These are phyloP conservation scores for Arctium minus DNA, from an alignment of 129 eudicot genomes.

Conservation along the genomic window DNA sequence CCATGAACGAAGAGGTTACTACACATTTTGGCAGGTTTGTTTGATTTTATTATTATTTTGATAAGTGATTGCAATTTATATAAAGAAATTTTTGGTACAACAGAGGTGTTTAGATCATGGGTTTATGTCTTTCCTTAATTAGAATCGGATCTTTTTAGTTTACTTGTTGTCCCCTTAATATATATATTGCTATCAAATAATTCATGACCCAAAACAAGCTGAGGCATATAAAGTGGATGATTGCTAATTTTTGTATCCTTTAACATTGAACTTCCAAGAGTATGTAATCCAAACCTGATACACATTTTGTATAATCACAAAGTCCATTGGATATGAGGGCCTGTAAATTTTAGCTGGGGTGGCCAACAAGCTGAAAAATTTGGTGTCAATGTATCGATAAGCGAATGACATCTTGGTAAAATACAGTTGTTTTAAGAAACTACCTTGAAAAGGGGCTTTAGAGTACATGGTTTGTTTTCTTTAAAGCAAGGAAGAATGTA, in stretches of 20 bases:
- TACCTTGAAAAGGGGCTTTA: not conserved
- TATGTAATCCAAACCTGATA: not conserved
- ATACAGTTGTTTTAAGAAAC: not conserved
- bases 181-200: not conserved
- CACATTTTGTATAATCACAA: not conserved
- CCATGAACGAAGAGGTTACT: slow-evolving; percentile 84
- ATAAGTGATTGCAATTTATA: not conserved
- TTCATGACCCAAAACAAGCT: no score
- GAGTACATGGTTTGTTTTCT: not conserved
- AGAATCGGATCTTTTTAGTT: not conserved
- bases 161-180: not conserved
- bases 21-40: slow-evolving; percentile 94
- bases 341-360: not conserved
- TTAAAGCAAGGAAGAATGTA: not conserved
- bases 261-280: not conserved
- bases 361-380: no score
- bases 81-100: not conserved
- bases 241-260: not conserved
- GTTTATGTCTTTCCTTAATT: not conserved
- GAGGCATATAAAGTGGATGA: not conserved
- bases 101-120: not conserved
- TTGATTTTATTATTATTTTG: not conserved
- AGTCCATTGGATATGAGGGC: not conserved
- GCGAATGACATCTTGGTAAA: not conserved
- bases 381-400: no score